A percentile compares a stretch with the other conserved stretches of the same genome.
Evolutionary conservation across 2,329 filamentous ascomycete species (phyloP).

Genomic region (Onygenales sp.): DNA sequence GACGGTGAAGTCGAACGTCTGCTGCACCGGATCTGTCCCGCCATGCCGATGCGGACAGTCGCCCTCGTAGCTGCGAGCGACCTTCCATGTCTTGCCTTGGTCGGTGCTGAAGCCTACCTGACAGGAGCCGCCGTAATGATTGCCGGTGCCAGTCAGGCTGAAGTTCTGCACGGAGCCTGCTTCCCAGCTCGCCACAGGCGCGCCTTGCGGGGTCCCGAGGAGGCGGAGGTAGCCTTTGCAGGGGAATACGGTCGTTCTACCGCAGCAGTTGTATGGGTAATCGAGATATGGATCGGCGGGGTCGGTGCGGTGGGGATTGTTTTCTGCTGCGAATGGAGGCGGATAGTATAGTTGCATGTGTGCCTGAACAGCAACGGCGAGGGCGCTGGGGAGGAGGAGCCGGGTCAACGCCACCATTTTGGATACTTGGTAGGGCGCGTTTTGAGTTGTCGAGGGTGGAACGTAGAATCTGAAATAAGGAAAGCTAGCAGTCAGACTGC

Average conservation of each 20-base stretch:
- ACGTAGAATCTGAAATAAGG: too few relatives aligned
- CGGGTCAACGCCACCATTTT: not conserved
- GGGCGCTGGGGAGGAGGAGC: not conserved
- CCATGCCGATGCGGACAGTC: constrained; percentile 36
- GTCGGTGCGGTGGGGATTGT: constrained; percentile 34
- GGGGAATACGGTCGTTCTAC: constrained; percentile 23
- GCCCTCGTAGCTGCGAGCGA: constrained; percentile 37
- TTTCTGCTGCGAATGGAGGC: constrained; percentile 33
- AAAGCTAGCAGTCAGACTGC: too few relatives aligned
- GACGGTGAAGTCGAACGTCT: constrained; percentile 37
- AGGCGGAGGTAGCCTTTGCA: constrained; percentile 37
- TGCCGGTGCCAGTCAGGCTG: constrained; percentile 22
- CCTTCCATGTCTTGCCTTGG: constrained; percentile 34
- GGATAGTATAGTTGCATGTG: constrained; percentile 38
- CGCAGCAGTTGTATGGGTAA: constrained; percentile 39
- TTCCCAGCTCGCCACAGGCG: constrained; percentile 34
- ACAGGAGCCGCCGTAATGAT: constrained; percentile 39
- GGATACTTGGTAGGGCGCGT: not conserved
- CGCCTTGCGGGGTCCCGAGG: constrained; percentile 34
- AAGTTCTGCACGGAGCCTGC: constrained; percentile 35
- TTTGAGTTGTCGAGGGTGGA: not conserved
- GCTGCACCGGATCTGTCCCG: constrained; percentile 27
- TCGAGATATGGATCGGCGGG: constrained; percentile 28
- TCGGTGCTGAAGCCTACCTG: constrained; percentile 38
- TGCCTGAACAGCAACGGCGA: constrained; percentile 11